A percentile compares a stretch with the other conserved stretches of the same genome.
Evolutionary conservation across 2,329 filamentous ascomycete species (phyloP).

Genomic region (Colletotrichum graminicola): DNA sequence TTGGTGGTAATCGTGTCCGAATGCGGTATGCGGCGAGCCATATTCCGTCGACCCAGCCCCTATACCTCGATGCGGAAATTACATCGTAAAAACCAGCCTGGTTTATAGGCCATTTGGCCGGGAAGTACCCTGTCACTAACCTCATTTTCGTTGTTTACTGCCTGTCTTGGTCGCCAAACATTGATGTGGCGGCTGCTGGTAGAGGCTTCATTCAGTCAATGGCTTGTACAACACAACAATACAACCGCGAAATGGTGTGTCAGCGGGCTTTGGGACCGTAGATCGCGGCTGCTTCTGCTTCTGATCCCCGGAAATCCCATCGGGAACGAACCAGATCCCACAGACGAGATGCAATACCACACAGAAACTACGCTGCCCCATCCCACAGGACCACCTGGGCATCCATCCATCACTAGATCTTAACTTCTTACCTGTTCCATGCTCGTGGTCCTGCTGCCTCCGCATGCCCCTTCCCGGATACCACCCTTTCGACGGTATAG

Average conservation of each 20-base stretch:
- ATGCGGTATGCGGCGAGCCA: conserved; percentile 34
- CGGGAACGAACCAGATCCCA: not conserved
- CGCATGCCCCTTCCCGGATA: conserved; percentile 15
- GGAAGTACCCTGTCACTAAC: not conserved
- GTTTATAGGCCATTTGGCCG: not conserved
- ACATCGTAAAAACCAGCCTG: conserved; percentile 1
- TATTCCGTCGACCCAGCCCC: conserved; percentile 38
- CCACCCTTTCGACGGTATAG: conserved; percentile 10
- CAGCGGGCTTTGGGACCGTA: conserved; percentile 16
- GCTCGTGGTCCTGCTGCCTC: not conserved
- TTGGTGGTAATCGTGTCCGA: conserved; percentile 20
- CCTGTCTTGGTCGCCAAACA: not conserved
- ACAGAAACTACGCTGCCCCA: not conserved
- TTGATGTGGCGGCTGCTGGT: not conserved
- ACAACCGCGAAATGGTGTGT: not conserved
- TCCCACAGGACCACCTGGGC: not conserved
- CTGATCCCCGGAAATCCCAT: not conserved
- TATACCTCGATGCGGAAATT: conserved; percentile 19
- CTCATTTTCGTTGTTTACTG: not conserved
- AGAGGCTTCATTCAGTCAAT: not conserved
- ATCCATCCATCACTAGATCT: conserved; percentile 1
- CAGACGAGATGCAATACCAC: not conserved
- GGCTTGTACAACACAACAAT: not conserved
- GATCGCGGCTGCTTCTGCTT: conserved; percentile 23
- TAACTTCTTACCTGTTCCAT: conserved; percentile 1